Base-by-base conservation (phyloP, 2,329 filamentous ascomycete genomes). In the Pseudogymnoascus sp. region DNA sequence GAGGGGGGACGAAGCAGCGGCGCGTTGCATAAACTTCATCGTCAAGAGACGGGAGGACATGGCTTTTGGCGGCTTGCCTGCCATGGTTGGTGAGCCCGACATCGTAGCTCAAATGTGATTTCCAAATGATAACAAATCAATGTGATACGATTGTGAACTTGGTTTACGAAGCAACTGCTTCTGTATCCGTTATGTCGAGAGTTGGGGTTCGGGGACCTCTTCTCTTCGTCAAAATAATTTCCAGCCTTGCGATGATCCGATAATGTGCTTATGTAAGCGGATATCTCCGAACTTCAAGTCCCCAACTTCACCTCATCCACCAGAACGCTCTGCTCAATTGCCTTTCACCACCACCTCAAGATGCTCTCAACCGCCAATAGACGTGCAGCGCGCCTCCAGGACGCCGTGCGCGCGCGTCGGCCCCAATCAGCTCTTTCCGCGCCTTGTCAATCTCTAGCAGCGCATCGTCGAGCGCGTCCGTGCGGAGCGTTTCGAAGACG, bases 11-110 rank as follows among this genome's bases (percentile, higher is more conserved):
- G 87, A 83, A 59, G 88, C 86, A 59, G 87, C 88, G 66, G 90
- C 89, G 70, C 93, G 85, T 80, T 96, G 93, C 93, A 97, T 97
- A 74, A 97, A 97, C 79, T 96, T 96, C 92, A 96, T 97, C 38
- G 90, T 93, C 72, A 96, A 81, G 58, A 97, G 87, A 68, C 92
- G 87, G 64, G 89, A 93, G 66, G 93, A 96, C 86, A 96, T 92
- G 52, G 81, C 82, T 75, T 88, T 89, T 33, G 83, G 83, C 55
- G 84, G 79, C 64, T 80, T 86, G 16, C 49, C 49, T 33, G 49
- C 49, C 49, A 55, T 55, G 74, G 82, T 81, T 58, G 69, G 72
- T 64, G 69, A 67, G 49, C 63, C 65, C 59, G 72, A 66, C 75
- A 55, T 55, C n/a, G 49, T 18, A 7, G n/a, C n/a, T 21, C 5